These are phyloP conservation scores for Anisodus acutangulus DNA, from an alignment of 257 asterid genomes.

Conservation along the genomic window DNA sequence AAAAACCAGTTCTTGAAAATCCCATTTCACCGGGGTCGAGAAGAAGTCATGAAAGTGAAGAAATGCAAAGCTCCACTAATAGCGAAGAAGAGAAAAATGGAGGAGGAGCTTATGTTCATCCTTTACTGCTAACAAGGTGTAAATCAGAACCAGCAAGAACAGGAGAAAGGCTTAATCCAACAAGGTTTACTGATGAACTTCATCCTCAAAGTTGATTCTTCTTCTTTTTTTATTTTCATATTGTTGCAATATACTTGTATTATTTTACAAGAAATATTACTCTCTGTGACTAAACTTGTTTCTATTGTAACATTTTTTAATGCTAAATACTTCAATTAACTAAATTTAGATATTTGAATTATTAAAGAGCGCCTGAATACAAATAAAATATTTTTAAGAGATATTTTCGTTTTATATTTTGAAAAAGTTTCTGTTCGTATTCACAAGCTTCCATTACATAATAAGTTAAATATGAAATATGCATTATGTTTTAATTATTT, in stretches of 20 bases:
- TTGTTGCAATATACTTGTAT: conserved; percentile 5
- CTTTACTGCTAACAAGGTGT: conserved; percentile 71
- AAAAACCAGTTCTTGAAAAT: not conserved
- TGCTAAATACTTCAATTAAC: too few relatives aligned
- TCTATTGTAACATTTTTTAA: not conserved
- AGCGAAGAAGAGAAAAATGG: conserved; percentile 31
- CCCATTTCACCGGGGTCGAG: conserved; percentile 36
- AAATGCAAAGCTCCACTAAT: conserved; percentile 30
- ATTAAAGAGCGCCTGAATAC: too few relatives aligned
- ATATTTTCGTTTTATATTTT: too few relatives aligned
- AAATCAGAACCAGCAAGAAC: conserved; percentile 89
- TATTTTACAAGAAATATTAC: conserved; percentile 21
- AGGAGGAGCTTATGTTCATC: conserved; percentile 47
- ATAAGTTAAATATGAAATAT: too few relatives aligned
- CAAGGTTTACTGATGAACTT: conserved; percentile 48
- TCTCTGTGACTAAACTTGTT: not conserved
- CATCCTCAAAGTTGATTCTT: conserved; percentile 23
- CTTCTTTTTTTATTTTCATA: not conserved
- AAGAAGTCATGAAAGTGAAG: conserved; percentile 36
- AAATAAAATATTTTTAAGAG: too few relatives aligned
- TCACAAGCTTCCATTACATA: too few relatives aligned
- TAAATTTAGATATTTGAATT: too few relatives aligned
- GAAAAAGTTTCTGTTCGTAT: too few relatives aligned
- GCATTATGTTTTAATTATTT: too few relatives aligned
- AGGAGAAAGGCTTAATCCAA: conserved; percentile 62